phyloP scores from a whole-genome alignment of 2,329 filamentous ascomycete species.

The Pseudocercospora fuligena region DNA sequence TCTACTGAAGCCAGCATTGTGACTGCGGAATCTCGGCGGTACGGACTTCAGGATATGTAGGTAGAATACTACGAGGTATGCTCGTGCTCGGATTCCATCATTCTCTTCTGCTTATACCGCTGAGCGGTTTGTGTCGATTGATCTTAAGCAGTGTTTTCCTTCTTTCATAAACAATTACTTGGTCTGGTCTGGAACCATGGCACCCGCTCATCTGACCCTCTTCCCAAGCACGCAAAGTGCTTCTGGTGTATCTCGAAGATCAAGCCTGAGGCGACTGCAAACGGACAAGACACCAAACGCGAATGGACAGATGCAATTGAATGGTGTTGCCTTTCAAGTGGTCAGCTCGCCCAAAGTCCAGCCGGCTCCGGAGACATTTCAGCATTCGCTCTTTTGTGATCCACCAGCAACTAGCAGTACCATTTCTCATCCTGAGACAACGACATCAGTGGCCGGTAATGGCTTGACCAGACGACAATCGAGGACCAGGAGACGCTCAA shows the following conservation, averaged over 20 bases:
- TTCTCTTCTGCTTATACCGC: conserved; percentile 8
- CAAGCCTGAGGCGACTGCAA: conserved; percentile 21
- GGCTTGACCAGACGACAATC: conserved; percentile 22
- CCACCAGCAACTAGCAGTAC: conserved; percentile 19
- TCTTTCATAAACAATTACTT: background rate
- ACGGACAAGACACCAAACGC: conserved; percentile 18
- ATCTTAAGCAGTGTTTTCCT: background rate
- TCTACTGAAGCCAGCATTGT: conserved; percentile 7
- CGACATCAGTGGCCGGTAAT: conserved; percentile 8
- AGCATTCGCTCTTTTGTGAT: conserved; percentile 39
- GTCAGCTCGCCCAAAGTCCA: conserved; percentile 19
- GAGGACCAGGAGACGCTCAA: conserved; percentile 29
- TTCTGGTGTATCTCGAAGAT: conserved; percentile 23
- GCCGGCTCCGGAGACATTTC: conserved; percentile 33
- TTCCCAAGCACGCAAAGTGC: conserved; percentile 25
- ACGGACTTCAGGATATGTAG: conserved; percentile 23
- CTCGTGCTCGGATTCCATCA: conserved; percentile 10
- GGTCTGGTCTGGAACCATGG: conserved; percentile 30
- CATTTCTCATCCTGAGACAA: conserved; percentile 7
- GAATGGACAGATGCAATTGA: conserved; percentile 30
- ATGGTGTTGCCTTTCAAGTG: conserved; percentile 38
- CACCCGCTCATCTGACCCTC: conserved; percentile 27
- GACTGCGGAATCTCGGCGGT: conserved; percentile 14
- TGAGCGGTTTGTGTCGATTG: conserved; percentile 2
- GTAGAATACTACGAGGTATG: conserved; percentile 16